Conservation (phyloP, 257 asterid species). For the Knoxia roxburghii region DNA sequence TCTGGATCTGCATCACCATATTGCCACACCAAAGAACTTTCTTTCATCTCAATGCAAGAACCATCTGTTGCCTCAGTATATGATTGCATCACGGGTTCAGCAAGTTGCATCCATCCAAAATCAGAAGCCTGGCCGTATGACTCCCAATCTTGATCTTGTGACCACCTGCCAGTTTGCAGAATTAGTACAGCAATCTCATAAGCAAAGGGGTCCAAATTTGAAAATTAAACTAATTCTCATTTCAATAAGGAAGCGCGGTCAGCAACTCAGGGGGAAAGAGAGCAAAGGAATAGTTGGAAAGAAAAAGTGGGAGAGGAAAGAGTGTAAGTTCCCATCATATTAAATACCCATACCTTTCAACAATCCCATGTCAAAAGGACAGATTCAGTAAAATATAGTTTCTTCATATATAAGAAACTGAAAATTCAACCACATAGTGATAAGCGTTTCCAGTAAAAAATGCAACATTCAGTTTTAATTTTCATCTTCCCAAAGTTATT, state of each 20-base stretch:
- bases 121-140: conserved; percentile 56
- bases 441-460: neutral
- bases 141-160: conserved; percentile 70
- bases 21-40: conserved; percentile 92
- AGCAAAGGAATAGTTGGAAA: neutral
- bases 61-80: conserved; percentile 94
- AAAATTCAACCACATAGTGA: neutral
- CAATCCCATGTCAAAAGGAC: neutral
- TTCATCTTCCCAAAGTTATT: neutral
- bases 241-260: neutral
- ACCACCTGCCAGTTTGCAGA: conserved; percentile 54
- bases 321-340: neutral
- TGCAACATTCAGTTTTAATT: neutral
- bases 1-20: conserved; percentile 80
- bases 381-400: neutral
- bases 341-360: neutral
- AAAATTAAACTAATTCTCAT: neutral
- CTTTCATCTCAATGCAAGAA: conserved; percentile 71
- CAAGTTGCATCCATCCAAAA: conserved; percentile 87
- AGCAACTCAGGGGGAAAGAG: neutral
- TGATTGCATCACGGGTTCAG: conserved; percentile 85
- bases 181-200: conserved; percentile 12
- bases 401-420: neutral
- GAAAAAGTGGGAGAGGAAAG: neutral
- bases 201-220: conserved; percentile 4